A percentile compares a stretch with the other conserved stretches of the same genome.
Evolutionary conservation across 345 rosid species (phyloP).

Genomic region (Stellera chamaejasme): DNA sequence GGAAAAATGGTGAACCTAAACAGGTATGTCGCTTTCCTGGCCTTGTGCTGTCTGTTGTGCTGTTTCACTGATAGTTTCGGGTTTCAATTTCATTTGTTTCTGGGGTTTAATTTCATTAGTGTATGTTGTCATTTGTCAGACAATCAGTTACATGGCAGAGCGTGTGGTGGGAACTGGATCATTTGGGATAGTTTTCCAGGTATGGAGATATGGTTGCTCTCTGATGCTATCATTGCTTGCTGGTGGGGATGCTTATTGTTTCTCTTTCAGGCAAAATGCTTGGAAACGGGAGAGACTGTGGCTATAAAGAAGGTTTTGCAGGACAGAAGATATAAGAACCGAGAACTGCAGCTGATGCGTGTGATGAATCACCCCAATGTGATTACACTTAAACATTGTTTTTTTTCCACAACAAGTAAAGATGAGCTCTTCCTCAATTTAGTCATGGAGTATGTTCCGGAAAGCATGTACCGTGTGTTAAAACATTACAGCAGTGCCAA

Average conservation of each 20-base stretch:
- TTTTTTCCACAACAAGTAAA: conserved; percentile 77
- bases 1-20: conserved; percentile 89
- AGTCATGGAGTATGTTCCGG: conserved; percentile 91
- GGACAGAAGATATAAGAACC: conserved; percentile 78
- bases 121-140: conserved; percentile 20
- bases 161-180: conserved; percentile 84
- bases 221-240: neutral
- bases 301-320: conserved; percentile 85
- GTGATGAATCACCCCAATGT: conserved; percentile 88
- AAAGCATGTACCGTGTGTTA: conserved; percentile 77
- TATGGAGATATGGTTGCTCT: conserved; percentile 2
- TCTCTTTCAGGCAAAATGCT: conserved; percentile 54
- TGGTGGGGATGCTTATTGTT: neutral
- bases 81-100: too few species aligned
- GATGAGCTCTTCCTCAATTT: conserved; percentile 78
- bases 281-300: conserved; percentile 82
- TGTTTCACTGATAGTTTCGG: too few species aligned
- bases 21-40: conserved; percentile 29
- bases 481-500: conserved; percentile 76
- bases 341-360: conserved; percentile 75
- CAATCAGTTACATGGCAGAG: conserved; percentile 93
- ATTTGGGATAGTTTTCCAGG: conserved; percentile 85
- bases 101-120: too few species aligned
- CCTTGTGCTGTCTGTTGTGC: neutral
- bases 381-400: conserved; percentile 77